Percentiles rank a stretch among this genome's conserved stretches.
These are phyloP conservation scores for Rhytidhysteron rufulum DNA, from an alignment of 2,329 filamentous ascomycete species.

Conservation along the genomic window DNA sequence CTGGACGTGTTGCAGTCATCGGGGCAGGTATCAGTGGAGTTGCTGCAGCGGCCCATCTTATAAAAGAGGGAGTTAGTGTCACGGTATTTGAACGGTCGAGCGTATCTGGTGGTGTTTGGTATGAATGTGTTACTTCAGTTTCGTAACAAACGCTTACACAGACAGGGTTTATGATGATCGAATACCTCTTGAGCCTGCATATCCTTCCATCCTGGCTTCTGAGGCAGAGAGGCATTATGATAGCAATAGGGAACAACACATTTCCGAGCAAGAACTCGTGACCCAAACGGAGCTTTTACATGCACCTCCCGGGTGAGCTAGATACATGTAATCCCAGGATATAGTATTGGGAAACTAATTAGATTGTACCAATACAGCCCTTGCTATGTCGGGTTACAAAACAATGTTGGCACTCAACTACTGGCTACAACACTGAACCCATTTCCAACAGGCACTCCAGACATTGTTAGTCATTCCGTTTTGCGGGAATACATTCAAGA, in stretches of 20 bases:
- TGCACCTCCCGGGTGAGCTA: conserved; percentile 49
- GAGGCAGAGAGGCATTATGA: conserved; percentile 15
- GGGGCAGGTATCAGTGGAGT: conserved; percentile 36
- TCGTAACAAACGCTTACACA: not conserved
- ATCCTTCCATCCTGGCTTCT: conserved; percentile 33
- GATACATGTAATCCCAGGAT: too few relatives aligned
- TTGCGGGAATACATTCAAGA: conserved; percentile 60
- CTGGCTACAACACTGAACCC: conserved; percentile 47
- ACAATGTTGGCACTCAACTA: conserved; percentile 52
- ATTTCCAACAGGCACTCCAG: conserved; percentile 59
- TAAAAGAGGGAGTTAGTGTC: conserved; percentile 40
- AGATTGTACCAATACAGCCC: conserved; percentile 32
- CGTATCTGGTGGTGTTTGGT: conserved; percentile 56
- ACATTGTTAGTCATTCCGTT: conserved; percentile 55
- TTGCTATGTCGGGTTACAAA: conserved; percentile 51
- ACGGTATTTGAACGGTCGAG: conserved; percentile 53
- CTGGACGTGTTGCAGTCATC: conserved; percentile 27
- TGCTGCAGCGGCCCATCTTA: conserved; percentile 31
- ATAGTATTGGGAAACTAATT: too few relatives aligned
- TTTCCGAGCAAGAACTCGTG: conserved; percentile 10
- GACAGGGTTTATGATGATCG: conserved; percentile 50
- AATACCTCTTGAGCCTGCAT: conserved; percentile 45
- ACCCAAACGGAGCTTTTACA: conserved; percentile 26
- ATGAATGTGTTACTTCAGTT: conserved; percentile 11
- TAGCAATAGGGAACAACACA: conserved; percentile 9